A percentile compares a stretch with the other conserved stretches of the same genome.
Conservation (phyloP, 306 rosid species). For the Rosa rugosa region DNA sequence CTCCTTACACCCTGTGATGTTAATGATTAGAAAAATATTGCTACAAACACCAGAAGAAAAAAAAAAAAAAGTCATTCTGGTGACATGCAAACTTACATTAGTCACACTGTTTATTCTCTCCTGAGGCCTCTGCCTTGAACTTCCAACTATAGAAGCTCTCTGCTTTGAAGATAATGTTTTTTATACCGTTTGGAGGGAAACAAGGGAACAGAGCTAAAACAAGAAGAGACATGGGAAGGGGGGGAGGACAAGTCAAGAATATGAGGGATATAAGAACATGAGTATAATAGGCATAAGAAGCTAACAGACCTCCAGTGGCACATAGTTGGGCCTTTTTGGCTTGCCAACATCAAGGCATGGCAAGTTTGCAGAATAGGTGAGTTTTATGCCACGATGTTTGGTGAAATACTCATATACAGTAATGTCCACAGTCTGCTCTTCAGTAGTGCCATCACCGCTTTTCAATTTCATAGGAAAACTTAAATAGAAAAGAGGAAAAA, state of each 20-base stretch:
- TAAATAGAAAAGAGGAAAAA: constrained; percentile 14
- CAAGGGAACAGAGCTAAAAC: constrained; percentile 65
- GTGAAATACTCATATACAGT: constrained; percentile 74
- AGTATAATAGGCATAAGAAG: background rate
- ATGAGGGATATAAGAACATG: background rate
- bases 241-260: background rate
- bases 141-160: constrained; percentile 73
- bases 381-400: constrained; percentile 56
- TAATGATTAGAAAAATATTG: background rate
- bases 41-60: background rate
- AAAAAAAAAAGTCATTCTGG: background rate
- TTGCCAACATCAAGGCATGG: constrained; percentile 94
- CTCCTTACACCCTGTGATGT: constrained; percentile 48
- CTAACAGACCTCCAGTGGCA: constrained; percentile 78
- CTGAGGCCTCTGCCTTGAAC: constrained; percentile 81
- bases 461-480: constrained; percentile 75
- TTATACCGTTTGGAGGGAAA: constrained; percentile 86
- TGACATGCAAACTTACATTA: constrained; percentile 45
- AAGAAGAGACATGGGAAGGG: constrained; percentile 8
- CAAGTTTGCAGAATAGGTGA: constrained; percentile 55
- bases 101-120: constrained; percentile 58
- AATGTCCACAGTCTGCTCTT: constrained; percentile 49
- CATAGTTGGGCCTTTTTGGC: constrained; percentile 65
- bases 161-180: constrained; percentile 68
- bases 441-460: constrained; percentile 35